Evolutionary conservation across 2,329 filamentous ascomycete genomes (phyloP).

Genomic region (Aspergillus piperis): DNA sequence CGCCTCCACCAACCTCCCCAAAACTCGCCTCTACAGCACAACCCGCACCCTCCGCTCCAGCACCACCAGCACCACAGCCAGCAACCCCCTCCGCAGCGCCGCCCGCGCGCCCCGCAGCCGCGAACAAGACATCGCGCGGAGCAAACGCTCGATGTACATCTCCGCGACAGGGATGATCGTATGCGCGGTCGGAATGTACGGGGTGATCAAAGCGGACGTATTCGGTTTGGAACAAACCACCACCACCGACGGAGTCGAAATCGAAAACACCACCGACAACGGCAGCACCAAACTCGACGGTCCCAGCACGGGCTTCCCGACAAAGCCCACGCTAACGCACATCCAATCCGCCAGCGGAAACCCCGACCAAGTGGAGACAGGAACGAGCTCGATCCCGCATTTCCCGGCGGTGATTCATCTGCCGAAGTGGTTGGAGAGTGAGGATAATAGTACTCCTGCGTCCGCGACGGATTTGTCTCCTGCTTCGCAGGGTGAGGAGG

Average conservation of each 20-base stretch:
- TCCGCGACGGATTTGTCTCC: conserved; percentile 34
- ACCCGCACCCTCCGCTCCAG: conserved; percentile 7
- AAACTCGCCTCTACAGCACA: conserved; percentile 29
- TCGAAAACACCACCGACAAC: not conserved
- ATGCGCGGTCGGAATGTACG: not conserved
- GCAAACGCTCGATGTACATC: not conserved
- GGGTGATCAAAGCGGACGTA: not conserved
- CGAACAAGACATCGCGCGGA: not conserved
- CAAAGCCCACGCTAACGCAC: conserved; percentile 36
- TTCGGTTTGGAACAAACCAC: conserved; percentile 13
- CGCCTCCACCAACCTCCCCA: conserved; percentile 23
- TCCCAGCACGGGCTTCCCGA: conserved; percentile 37
- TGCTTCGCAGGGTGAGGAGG: conserved; percentile 12
- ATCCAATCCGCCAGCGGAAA: conserved; percentile 49
- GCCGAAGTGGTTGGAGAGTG: conserved; percentile 45
- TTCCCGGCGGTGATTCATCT: conserved; percentile 75
- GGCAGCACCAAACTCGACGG: conserved; percentile 43
- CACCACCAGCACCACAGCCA: not conserved
- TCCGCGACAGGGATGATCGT: not conserved
- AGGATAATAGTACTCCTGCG: conserved; percentile 27
- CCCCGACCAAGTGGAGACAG: conserved; percentile 75
- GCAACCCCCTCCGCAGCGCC: not conserved
- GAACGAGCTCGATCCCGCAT: conserved; percentile 73
- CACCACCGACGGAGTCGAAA: not conserved
- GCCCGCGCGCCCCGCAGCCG: not conserved